Evolutionary conservation across 371 early-diverging fungal species (phyloP).

Genomic region (Mortierella sp.): DNA sequence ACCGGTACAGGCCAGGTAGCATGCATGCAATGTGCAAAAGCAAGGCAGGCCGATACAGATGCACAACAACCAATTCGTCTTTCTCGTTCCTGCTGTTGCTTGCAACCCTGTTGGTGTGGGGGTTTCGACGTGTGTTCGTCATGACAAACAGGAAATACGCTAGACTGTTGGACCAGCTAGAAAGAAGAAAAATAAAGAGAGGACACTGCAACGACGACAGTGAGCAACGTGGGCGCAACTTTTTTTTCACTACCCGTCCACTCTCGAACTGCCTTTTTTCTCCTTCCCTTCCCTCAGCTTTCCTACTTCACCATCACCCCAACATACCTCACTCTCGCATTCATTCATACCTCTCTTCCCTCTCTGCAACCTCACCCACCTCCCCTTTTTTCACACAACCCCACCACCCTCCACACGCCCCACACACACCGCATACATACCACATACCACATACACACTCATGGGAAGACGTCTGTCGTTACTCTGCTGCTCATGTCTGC

Average conservation of each 20-base stretch:
- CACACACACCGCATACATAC: neutral
- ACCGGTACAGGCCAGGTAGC: neutral
- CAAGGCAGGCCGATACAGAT: neutral
- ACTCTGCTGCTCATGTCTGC: constrained; percentile 49
- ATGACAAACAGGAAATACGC: neutral
- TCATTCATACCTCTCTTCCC: constrained; percentile 3
- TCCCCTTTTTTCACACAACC: neutral
- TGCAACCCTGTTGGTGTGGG: neutral
- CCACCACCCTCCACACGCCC: neutral
- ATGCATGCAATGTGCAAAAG: neutral
- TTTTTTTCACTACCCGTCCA: neutral
- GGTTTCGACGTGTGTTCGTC: neutral
- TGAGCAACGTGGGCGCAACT: neutral
- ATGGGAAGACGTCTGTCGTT: constrained; percentile 38
- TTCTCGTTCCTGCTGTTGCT: neutral
- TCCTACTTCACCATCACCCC: neutral
- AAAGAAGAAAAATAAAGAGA: neutral
- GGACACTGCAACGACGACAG: neutral
- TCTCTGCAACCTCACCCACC: neutral
- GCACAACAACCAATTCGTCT: neutral
- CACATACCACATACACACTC: neutral
- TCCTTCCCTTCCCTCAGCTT: neutral
- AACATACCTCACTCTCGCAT: constrained; percentile 7
- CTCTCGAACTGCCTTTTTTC: neutral
- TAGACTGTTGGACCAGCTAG: neutral